Evolutionary conservation across 768 basidiomycete species (phyloP).

Genomic region (Calocybe cyanea): DNA sequence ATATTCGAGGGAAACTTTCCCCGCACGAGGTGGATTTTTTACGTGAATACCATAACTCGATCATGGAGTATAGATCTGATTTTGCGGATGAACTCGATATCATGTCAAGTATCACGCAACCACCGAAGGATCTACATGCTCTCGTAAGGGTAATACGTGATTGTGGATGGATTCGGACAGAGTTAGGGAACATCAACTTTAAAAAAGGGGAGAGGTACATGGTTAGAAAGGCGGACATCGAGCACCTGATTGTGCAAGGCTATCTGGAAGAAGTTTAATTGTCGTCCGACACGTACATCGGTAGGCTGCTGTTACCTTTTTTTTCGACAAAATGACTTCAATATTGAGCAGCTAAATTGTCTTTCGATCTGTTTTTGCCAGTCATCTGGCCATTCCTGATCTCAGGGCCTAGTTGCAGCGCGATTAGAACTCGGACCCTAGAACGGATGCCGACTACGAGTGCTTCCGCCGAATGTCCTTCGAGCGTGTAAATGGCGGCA

Average conservation of each 20-base stretch:
- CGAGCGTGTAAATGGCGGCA: no score
- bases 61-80: slow-evolving; percentile 81
- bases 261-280: slow-evolving; percentile 79
- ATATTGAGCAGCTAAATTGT: no score
- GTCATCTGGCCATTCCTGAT: no score
- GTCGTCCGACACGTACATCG: not conserved
- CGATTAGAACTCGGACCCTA: no score
- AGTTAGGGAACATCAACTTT: slow-evolving; percentile 88
- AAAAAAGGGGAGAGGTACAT: slow-evolving; percentile 86
- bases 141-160: slow-evolving; percentile 84
- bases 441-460: no score
- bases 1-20: slow-evolving; percentile 69
- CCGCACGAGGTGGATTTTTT: slow-evolving; percentile 60
- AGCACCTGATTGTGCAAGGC: slow-evolving; percentile 91
- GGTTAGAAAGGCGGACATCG: slow-evolving; percentile 84
- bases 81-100: slow-evolving; percentile 88
- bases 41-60: slow-evolving; percentile 69
- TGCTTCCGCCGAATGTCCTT: no score
- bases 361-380: no score
- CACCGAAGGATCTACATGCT: slow-evolving; percentile 88
- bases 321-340: not conserved
- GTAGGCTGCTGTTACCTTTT: not conserved
- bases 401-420: no score
- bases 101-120: slow-evolving; percentile 73
- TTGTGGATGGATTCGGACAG: slow-evolving; percentile 90